Conservation (phyloP, 768 basidiomycete genomes). For the Rhodotorula paludigena region DNA sequence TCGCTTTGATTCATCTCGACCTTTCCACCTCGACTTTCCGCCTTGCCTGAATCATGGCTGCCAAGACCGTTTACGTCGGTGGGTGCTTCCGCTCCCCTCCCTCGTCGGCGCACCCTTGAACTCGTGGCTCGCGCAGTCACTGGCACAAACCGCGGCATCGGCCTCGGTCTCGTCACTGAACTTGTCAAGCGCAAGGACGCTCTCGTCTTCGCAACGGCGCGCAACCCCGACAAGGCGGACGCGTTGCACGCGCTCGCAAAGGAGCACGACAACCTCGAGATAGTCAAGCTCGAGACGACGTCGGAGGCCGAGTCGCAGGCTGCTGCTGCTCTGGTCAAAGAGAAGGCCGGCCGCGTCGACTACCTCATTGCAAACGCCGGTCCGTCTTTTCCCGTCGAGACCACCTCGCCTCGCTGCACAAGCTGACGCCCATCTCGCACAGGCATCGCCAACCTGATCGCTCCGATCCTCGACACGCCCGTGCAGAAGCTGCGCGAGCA, state of each 20-base stretch:
- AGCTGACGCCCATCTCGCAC: not conserved
- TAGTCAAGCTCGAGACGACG: conserved; percentile 31
- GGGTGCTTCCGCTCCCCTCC: too few relatives aligned
- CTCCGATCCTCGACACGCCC: too few relatives aligned
- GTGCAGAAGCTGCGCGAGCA: rapidly evolving
- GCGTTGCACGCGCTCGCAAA: conserved; percentile 21
- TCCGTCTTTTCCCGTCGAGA: not conserved
- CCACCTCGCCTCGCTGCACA: not conserved
- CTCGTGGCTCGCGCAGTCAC: conserved; percentile 21
- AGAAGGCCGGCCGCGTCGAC: conserved; percentile 33
- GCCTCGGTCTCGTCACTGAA: conserved; percentile 11
- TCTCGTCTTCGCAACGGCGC: conserved; percentile 37
- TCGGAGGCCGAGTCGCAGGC: conserved; percentile 26
- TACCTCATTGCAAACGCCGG: conserved; percentile 43
- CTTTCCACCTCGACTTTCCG: too few relatives aligned
- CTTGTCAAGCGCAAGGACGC: conserved; percentile 5
- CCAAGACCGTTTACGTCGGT: too few relatives aligned
- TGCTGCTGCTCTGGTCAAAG: conserved; percentile 29
- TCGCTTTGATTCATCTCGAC: too few relatives aligned
- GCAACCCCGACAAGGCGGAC: conserved; percentile 12
- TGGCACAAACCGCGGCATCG: conserved; percentile 37
- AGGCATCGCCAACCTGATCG: not conserved
- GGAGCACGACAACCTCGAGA: conserved; percentile 10
- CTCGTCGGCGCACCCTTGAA: too few relatives aligned
- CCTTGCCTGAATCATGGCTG: too few relatives aligned